Percentiles rank a stretch among this genome's conserved stretches.
phyloP scores from a whole-genome alignment of 2,329 filamentous ascomycete genomes.

The Phoma sp. region DNA sequence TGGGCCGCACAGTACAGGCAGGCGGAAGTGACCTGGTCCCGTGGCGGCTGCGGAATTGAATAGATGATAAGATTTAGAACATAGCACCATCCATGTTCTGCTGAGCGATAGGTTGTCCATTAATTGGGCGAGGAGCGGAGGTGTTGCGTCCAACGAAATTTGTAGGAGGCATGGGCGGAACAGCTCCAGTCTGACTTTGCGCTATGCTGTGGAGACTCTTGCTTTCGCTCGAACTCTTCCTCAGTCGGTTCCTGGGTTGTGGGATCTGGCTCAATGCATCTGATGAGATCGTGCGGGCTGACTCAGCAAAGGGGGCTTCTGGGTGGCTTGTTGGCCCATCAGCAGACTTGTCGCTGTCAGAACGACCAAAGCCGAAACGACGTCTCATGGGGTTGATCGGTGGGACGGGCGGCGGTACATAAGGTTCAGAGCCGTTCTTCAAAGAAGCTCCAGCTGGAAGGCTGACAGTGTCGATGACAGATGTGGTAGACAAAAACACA shows the following conservation, averaged over 20 bases:
- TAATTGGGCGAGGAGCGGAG: conserved; percentile 41
- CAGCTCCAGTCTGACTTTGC: conserved; percentile 31
- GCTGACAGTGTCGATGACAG: conserved; percentile 64
- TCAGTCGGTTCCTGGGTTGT: conserved; percentile 50
- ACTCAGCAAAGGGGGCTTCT: conserved; percentile 39
- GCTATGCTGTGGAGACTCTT: conserved; percentile 56
- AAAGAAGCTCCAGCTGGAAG: conserved; percentile 64
- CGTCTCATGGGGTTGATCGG: conserved; percentile 67
- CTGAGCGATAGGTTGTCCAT: conserved; percentile 29
- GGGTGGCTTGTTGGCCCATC: conserved; percentile 50
- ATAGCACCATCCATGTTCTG: conserved; percentile 46
- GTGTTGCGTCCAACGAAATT: conserved; percentile 37
- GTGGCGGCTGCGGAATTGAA: neutral
- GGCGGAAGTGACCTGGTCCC: neutral
- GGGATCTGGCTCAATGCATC: conserved; percentile 44
- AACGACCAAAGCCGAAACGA: conserved; percentile 53
- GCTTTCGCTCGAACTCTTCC: conserved; percentile 61
- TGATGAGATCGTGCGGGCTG: conserved; percentile 53
- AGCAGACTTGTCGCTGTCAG: conserved; percentile 43
- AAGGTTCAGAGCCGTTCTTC: conserved; percentile 56
- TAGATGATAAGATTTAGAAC: conserved; percentile 32
- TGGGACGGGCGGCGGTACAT: conserved; percentile 58
- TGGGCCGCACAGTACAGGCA: neutral
- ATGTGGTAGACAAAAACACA: conserved; percentile 61
- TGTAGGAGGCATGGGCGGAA: conserved; percentile 39